Base-by-base conservation (phyloP, 306 rosid genomes). In the Cucurbita pepo region DNA sequence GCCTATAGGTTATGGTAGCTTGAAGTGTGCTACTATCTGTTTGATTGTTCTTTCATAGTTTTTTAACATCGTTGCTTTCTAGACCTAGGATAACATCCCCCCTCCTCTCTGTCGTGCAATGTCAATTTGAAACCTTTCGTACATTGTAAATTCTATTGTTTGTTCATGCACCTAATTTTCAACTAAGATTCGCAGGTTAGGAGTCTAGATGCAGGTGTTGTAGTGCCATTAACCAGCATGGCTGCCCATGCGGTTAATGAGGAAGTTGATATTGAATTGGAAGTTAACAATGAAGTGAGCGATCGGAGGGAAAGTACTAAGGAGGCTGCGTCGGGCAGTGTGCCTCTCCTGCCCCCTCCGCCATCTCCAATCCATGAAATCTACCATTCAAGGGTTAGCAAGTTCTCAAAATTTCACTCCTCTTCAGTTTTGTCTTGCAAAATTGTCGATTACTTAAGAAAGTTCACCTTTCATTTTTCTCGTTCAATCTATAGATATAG, bases 191-290 rank as follows among this genome's bases (percentile, higher is more conserved):
- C 79, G 82, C 87, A 88, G 95, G 56, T 62, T 58, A 92, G 85
- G 84, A 76, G 41, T 74, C 73, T 12, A 10, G 92, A 85, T 70
- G 76, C 91, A 3, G 80, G 84, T 60, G 70, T 67, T 76, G 86
- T 69, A 19, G 81, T 79, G 55, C 95, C 92, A 72, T 77, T 89
- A 45, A 89, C 92, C 73, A 85, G 96, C 83, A 88, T 91, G 89
- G 96, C 96, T 59, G 97, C 90, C 77, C 89, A 84, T 72, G 90
- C 88, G 73, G 78, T 77, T 48, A 95, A 90, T 14, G 93, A 90
- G 76, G 98, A 88, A 37, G 87, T 85, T 79, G 96, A 94, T 56
- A 81, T 85, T 71, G 97, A 87, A 74, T 78, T 71, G 76, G 88
- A 88, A 10, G 82, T 79, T 36, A 64, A 79, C 66, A 63, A 25